phyloP scores from a whole-genome alignment of 2,329 filamentous ascomycete species.

The Pseudogymnoascus destructans region DNA sequence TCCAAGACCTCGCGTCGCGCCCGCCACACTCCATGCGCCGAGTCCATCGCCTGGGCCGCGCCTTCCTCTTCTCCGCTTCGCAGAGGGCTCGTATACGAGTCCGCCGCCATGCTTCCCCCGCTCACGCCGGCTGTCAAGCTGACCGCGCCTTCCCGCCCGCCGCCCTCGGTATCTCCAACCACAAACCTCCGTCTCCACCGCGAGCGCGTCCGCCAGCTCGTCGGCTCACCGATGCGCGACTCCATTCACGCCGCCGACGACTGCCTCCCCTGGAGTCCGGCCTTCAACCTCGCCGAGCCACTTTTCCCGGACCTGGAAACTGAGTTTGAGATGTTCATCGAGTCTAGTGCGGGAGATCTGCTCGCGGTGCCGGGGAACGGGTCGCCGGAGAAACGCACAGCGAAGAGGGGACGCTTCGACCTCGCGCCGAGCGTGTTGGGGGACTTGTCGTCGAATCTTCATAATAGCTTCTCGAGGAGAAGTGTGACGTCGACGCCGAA shows the following conservation, averaged over 20 bases:
- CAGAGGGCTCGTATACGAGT: slow-evolving; percentile 31
- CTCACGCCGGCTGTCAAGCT: slow-evolving; percentile 77
- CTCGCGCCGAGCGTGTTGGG: slow-evolving; percentile 33
- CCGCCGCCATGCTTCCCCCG: slow-evolving; percentile 54
- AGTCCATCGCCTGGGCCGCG: slow-evolving; percentile 27
- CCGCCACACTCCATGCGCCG: slow-evolving; percentile 30
- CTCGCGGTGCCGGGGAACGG: slow-evolving; percentile 39
- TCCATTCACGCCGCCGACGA: slow-evolving; percentile 39
- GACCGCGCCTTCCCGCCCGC: slow-evolving; percentile 44
- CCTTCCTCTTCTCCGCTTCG: slow-evolving; percentile 58
- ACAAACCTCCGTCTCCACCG: slow-evolving; percentile 85
- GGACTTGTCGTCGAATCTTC: neutral
- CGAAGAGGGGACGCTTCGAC: slow-evolving; percentile 46
- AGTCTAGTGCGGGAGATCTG: slow-evolving; percentile 27
- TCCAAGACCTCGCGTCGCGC: slow-evolving; percentile 41
- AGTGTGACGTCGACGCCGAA: slow-evolving; percentile 37
- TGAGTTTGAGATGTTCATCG: slow-evolving; percentile 51
- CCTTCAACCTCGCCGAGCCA: slow-evolving; percentile 51
- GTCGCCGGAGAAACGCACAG: slow-evolving; percentile 54
- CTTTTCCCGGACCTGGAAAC: slow-evolving; percentile 38
- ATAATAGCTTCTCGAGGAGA: slow-evolving; percentile 37
- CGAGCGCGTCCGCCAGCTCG: slow-evolving; percentile 65
- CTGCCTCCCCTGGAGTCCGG: slow-evolving; percentile 49
- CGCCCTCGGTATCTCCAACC: slow-evolving; percentile 76
- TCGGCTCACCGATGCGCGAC: slow-evolving; percentile 59